Evolutionary conservation across 2,329 filamentous ascomycete genomes (phyloP).

Genomic region (Sarocladium strictum): DNA sequence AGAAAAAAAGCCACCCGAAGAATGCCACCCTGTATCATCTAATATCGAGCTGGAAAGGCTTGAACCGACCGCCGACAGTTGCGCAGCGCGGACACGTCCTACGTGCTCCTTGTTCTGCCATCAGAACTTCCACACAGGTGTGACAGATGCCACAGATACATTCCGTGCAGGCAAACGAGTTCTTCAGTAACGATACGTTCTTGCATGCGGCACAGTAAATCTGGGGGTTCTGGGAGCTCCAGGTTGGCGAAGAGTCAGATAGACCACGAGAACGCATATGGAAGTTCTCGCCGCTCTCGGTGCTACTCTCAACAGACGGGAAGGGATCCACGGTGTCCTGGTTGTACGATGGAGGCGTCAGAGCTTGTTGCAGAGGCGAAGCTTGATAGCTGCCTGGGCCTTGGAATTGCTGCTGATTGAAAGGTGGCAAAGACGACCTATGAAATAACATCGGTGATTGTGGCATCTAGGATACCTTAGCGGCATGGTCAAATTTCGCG

Average conservation of each 20-base stretch:
- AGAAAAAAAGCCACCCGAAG: constrained; percentile 5
- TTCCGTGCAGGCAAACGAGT: constrained; percentile 91
- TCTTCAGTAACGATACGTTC: constrained; percentile 67
- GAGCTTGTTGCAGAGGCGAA: constrained; percentile 81
- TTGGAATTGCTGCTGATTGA: constrained; percentile 53
- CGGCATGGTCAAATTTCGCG: too few species aligned
- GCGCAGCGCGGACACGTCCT: constrained; percentile 75
- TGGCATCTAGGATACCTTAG: constrained; percentile 43
- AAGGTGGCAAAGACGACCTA: constrained; percentile 55
- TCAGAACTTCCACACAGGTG: constrained; percentile 76
- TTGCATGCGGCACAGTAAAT: constrained; percentile 91
- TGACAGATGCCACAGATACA: constrained; percentile 92
- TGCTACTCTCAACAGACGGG: constrained; percentile 77
- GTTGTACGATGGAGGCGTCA: constrained; percentile 74
- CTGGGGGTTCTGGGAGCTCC: constrained; percentile 69
- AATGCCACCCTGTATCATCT: constrained; percentile 41
- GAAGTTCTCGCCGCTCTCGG: constrained; percentile 64
- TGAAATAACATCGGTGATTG: constrained; percentile 61
- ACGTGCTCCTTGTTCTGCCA: constrained; percentile 68
- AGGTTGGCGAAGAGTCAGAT: constrained; percentile 65
- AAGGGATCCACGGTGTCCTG: constrained; percentile 70
- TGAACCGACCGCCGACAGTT: constrained; percentile 73
- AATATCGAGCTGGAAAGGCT: constrained; percentile 80
- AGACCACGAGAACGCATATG: constrained; percentile 62
- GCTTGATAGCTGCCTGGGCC: constrained; percentile 65